Evolutionary conservation across 345 rosid genomes (phyloP), one percentile per base, ranked within the genome.

Genomic region (Erucastrum elatum): DNA sequence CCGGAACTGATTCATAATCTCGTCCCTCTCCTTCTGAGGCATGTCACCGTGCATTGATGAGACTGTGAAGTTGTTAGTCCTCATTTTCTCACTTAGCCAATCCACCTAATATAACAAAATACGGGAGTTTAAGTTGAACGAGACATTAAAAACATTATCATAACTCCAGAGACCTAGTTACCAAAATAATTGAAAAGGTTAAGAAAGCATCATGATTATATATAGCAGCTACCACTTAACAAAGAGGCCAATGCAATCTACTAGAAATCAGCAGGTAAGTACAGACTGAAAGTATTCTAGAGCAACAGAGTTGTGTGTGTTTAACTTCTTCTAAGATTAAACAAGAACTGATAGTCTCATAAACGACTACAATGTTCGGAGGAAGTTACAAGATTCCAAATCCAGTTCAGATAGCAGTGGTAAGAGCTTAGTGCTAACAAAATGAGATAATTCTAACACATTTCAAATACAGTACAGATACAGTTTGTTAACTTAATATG

Each of bases 11-110:
- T 64, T 75, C 97, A 95, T 91, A 70, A 93, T 91, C 62, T 90
- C 94, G 77, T 93, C 99, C 86, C 98, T 90, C 64, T 95, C 99
- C 83, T 79, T 95, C 82, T 93, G 98, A 81, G 99, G 99, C 99
- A 95, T 91, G 85, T 95, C 99, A 2, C 98, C 99, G 58, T 95
- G 99, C 98, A 95, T 95, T 79, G 99, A 88, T 35, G 98, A 95
- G 76, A 93, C 98, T 0, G 98, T 90, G 72, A 95, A 93, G 84
- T 95, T 91, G 84, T 84, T 81, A 80, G 80, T 88, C n/a, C 97
- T 91, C 99, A 95, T 93, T 85, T 90, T 95, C 87, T 90, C 98
- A 56, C 97, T 91, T 21, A 95, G 87, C 98, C 98, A 95, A 82
- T 95, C 99, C 84, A 95, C 99, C 99, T 95, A 78, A 21, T 21